Percentiles rank a stretch among this genome's conserved stretches.
Conservation (phyloP, 2,329 filamentous ascomycete genomes). For the Sporothrix pallida region DNA sequence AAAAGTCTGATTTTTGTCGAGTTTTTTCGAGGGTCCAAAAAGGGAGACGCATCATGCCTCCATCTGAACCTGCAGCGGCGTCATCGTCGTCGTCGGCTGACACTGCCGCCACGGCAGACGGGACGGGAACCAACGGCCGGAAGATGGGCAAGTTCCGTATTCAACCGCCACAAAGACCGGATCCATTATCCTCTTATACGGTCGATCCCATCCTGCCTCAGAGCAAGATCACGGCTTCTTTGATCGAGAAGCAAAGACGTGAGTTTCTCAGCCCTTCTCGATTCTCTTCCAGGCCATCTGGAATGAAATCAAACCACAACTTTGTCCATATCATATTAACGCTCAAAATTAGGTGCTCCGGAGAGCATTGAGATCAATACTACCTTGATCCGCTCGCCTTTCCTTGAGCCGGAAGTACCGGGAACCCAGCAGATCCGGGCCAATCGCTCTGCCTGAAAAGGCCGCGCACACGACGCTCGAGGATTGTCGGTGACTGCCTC, state of each 20-base stretch:
- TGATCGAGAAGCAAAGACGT: not conserved
- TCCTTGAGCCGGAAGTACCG: conserved; percentile 2
- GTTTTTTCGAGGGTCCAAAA: not conserved
- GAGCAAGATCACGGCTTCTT: conserved; percentile 31
- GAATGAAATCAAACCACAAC: no score
- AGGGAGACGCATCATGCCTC: conserved; percentile 14
- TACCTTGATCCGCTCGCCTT: not conserved
- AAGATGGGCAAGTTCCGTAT: conserved; percentile 36
- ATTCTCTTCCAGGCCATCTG: not conserved
- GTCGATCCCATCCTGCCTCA: not conserved
- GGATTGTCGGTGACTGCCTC: no score
- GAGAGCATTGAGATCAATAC: conserved; percentile 9
- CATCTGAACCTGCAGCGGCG: not conserved
- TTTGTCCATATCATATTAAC: not conserved
- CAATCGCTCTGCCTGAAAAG: not conserved
- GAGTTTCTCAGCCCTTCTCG: not conserved
- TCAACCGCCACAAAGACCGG: conserved; percentile 29
- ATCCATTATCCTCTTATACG: conserved; percentile 28
- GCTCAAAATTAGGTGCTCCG: not conserved
- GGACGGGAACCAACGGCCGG: not conserved
- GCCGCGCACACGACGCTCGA: no score
- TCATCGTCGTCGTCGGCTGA: no score
- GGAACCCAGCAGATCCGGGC: conserved; percentile 37
- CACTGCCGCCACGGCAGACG: not conserved
- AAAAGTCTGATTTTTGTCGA: not conserved